Evolutionary conservation across 1,284 basidiomycete species (phyloP).

Genomic region (Waitea zeae): DNA sequence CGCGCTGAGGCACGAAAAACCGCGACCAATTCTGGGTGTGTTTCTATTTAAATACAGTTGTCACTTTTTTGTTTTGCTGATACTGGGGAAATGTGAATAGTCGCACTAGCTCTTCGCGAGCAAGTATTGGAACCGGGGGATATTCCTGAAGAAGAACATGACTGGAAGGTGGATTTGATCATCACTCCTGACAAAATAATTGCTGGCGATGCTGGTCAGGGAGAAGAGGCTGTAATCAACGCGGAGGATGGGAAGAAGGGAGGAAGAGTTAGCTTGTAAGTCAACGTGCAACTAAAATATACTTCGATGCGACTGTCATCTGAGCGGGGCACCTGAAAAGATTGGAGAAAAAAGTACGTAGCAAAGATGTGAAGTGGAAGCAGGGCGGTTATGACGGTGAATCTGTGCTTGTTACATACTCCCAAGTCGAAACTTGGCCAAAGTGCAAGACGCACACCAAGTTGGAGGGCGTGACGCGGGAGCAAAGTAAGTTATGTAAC

Average conservation of each 20-base stretch:
- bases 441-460: no score
- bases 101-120: slow-evolving; percentile 46
- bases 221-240: neutral
- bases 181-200: slow-evolving; percentile 32
- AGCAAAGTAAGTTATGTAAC: no score
- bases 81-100: slow-evolving; percentile 18
- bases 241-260: neutral
- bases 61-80: no score
- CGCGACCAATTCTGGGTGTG: slow-evolving; percentile 35
- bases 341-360: no score
- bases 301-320: no score
- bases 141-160: slow-evolving; percentile 40
- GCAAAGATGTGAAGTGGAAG: no score
- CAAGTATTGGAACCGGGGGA: slow-evolving; percentile 36
- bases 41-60: slow-evolving; percentile 3
- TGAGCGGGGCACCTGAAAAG: no score
- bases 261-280: neutral
- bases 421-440: no score
- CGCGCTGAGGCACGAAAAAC: slow-evolving; percentile 12
- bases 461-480: no score
- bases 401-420: no score
- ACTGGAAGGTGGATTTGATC: slow-evolving; percentile 54
- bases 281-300: no score
- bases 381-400: no score
- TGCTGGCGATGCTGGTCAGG: neutral